Evolutionary conservation across 2,329 filamentous ascomycete species (phyloP), one percentile per base, ranked within the genome.

Genomic region (Talaromyces sp.): DNA sequence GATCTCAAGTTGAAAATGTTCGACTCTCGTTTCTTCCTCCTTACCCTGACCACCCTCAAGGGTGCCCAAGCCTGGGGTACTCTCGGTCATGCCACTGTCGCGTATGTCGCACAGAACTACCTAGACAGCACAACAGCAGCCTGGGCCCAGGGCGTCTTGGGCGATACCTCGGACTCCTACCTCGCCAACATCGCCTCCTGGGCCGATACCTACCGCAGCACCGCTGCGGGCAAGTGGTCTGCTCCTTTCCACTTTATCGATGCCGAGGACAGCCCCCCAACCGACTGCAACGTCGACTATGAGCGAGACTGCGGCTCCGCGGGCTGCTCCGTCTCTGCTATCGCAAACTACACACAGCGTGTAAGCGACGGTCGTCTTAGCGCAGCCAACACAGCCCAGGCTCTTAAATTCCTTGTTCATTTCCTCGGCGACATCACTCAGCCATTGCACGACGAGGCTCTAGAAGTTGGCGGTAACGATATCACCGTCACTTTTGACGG

Each of bases 1-100:
- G 35, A 3, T 17, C 11, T 19, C 17, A 3, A 31, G 37, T 39
- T 13, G 0, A 22, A 13, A 58, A 58, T 59, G 56, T n/a, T 59
- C 15, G 6, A 41, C n/a, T n/a, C 56, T 45, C 56, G 37, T 11
- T 31, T 37, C n/a, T 8, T 59, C 56, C 25, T 59, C 19, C 35
- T 59, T 31, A 25, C 33, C 39, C 11, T 59, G 56, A 37, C 39
- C 15, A 45, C 56, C 37, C 56, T 70, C 62, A 67, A 69, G 22
- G 41, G 65, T 47, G 68, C 66, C 63, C 57, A 72, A 62, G 83
- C 82, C 10, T 87, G 85, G 85, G 85, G 85, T 31, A 73, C 71
- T 8, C 73, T 86, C 0, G 85, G 85, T 52, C 85, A 86, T 67
- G 80, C 81, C 33, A 85, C 85, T 2, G 79, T 86, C 6, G 85